These are phyloP conservation scores for Aspergillus quadricinctus DNA, from an alignment of 2,329 filamentous ascomycete species.

Conservation along the genomic window DNA sequence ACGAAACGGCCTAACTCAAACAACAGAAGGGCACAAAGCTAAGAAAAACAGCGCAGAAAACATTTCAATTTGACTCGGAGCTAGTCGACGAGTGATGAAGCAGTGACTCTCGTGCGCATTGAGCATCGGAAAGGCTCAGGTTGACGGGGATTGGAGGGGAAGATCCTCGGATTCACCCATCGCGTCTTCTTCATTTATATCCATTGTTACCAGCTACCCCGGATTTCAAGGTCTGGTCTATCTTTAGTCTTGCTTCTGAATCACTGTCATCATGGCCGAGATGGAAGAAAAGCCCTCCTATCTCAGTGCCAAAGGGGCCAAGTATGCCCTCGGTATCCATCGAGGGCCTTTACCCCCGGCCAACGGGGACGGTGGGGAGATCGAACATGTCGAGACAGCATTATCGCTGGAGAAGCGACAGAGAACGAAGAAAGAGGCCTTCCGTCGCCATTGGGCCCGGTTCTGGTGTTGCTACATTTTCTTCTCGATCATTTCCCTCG, in stretches of 20 bases:
- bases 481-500: conserved; percentile 37
- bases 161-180: not conserved
- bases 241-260: not conserved
- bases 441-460: conserved; percentile 33
- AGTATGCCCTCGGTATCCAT: conserved; percentile 27
- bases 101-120: not conserved
- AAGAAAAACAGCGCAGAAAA: not conserved
- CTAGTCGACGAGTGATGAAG: not conserved
- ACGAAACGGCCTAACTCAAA: not conserved
- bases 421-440: conserved; percentile 21
- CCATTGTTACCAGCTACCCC: conserved; percentile 1
- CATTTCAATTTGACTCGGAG: not conserved
- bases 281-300: conserved; percentile 23
- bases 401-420: conserved; percentile 22
- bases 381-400: conserved; percentile 25
- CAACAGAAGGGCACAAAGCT: not conserved
- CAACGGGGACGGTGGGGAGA: conserved; percentile 14
- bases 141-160: not conserved
- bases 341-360: conserved; percentile 24
- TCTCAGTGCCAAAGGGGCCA: conserved; percentile 24
- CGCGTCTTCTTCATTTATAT: not conserved
- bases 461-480: conserved; percentile 39
- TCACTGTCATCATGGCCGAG: conserved; percentile 18
- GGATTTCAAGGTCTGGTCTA: not conserved
- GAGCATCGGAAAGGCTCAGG: not conserved